phyloP scores from a whole-genome alignment of 192 early-diverging fungal genomes.

The Paraglomus occultum region DNA sequence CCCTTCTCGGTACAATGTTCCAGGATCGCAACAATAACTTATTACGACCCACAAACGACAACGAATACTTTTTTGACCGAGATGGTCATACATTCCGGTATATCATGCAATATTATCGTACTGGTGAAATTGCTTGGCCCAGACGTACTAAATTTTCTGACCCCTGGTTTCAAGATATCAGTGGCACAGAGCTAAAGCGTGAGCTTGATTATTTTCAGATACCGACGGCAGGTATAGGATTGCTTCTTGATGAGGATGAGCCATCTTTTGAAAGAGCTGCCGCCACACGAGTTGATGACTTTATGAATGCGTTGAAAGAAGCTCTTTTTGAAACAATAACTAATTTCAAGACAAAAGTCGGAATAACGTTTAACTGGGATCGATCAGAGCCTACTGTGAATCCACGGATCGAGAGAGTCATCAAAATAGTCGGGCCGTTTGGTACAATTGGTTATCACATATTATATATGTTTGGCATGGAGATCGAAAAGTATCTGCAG shows the following conservation, averaged over 20 bases:
- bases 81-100: no score
- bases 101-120: no score
- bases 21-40: no score
- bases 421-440: neutral
- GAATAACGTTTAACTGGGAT: constrained; percentile 6
- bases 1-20: no score
- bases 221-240: no score
- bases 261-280: neutral
- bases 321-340: constrained; percentile 4
- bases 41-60: no score
- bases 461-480: neutral
- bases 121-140: no score
- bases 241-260: no score
- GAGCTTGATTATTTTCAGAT: constrained; percentile 11
- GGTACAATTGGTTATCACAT: constrained; percentile 5
- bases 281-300: constrained; percentile 2
- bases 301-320: constrained; percentile 3
- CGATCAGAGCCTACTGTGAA: neutral
- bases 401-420: neutral
- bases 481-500: constrained; percentile 2
- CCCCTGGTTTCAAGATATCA: no score
- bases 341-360: constrained; percentile 3
- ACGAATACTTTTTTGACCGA: no score
- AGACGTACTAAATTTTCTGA: no score
- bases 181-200: neutral